phyloP scores from a whole-genome alignment of 1,284 basidiomycete genomes.

The Rhodotorula glutinis region DNA sequence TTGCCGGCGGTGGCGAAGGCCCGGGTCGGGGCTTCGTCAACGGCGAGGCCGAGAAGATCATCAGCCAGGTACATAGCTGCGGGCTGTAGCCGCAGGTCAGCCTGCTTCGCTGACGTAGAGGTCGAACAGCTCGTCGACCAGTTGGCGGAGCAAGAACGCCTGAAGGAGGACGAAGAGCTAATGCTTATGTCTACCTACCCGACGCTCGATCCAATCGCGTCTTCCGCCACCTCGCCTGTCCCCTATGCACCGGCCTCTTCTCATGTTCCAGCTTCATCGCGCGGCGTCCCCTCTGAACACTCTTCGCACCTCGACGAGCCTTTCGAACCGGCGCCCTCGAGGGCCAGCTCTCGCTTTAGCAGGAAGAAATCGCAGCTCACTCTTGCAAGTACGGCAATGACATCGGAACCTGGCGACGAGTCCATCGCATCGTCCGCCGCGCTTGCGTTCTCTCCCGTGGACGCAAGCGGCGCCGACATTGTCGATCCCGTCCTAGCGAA shows the following conservation, averaged over 20 bases:
- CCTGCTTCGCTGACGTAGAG: neutral
- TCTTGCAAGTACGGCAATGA: neutral
- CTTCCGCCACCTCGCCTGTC: neutral
- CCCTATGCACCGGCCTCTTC: slow-evolving; percentile 10
- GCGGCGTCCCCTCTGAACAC: neutral
- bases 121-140: slow-evolving; percentile 27
- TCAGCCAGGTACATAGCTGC: slow-evolving; percentile 13
- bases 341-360: slow-evolving; percentile 2
- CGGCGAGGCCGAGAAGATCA: slow-evolving; percentile 38
- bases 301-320: slow-evolving; percentile 2
- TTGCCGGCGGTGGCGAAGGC: slow-evolving; percentile 1
- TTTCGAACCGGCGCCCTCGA: slow-evolving; percentile 5
- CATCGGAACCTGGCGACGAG: neutral
- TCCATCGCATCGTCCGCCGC: neutral
- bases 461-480: slow-evolving; percentile 20
- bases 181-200: slow-evolving; percentile 1
- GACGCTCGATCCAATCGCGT: neutral
- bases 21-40: slow-evolving; percentile 18
- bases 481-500: slow-evolving; percentile 31
- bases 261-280: neutral
- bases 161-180: slow-evolving; percentile 34
- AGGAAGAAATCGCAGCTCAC: neutral
- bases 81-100: neutral
- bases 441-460: slow-evolving; percentile 12
- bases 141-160: slow-evolving; percentile 23